A percentile compares a stretch with the other conserved stretches of the same genome.
Conservation (phyloP, 23 red algal species). For the Agarophyton chilense region DNA sequence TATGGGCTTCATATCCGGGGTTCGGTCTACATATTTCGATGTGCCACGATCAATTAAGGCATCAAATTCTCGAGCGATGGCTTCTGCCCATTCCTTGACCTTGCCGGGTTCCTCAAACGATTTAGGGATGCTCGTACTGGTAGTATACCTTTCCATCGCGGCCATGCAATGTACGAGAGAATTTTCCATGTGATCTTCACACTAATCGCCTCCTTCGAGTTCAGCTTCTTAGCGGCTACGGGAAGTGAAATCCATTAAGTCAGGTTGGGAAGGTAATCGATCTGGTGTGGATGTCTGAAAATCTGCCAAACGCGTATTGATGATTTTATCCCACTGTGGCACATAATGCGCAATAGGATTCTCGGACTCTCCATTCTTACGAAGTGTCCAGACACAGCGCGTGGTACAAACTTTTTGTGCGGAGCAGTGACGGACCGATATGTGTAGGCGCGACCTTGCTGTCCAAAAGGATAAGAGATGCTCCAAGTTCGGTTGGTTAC, state of each 20-base stretch:
- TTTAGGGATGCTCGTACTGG: neutral
- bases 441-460: neutral
- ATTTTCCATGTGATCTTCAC: neutral
- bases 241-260: neutral
- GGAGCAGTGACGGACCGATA: neutral
- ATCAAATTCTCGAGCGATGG: neutral
- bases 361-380: neutral
- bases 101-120: neutral
- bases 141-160: neutral
- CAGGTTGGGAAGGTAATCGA: neutral
- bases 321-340: neutral
- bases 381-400: neutral
- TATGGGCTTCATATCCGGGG: too few relatives aligned
- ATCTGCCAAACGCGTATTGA: neutral
- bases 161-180: neutral
- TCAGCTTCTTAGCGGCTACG: neutral
- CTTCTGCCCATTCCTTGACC: neutral
- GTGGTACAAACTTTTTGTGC: neutral
- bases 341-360: neutral
- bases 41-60: neutral
- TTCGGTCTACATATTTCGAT: neutral
- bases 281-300: neutral
- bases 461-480: neutral
- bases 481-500: neutral
- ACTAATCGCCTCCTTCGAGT: neutral